Evolutionary conservation across 202 grass and related monocot genomes (phyloP), one percentile per base, ranked within the genome.

Genomic region (Schoenoplectus tabernaemontani): DNA sequence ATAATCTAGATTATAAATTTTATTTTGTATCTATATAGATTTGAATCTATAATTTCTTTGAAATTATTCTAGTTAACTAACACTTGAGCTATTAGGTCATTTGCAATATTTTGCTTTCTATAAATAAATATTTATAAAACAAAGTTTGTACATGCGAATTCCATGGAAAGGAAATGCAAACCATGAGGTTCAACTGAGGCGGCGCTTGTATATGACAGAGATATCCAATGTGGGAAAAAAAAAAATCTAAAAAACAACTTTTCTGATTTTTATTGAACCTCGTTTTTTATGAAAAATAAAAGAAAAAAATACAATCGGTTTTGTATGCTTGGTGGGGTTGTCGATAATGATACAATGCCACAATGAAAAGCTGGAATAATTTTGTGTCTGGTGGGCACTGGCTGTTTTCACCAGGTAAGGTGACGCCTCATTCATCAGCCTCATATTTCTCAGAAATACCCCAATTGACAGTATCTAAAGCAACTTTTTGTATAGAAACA

Each of bases 321-420:
- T 69, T 43, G 17, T 13, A 24, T 69, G 65, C 39, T 69, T 69
- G 39, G 65, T 63, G 59, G 59, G 38, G 65, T 66, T 66, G 63
- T 9, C 7, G 17, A 66, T 66, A 41, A 66, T 41, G 36, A 66
- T 65, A 56, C 6, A 9, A 66, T 59, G 36, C 63, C 36, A 41
- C 63, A n/a, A 2, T 66, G 0, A 66, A 66, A 66, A 20, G 36
- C 41, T 41, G 63, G 36, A 62, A 6, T 33, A 51, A 51, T 51
- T 65, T 16, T 38, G 33, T 65, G 33, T 65, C 15, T 48, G 13
- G 4, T 48, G n/a, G n/a, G n/a, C n/a, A 65, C 17, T 20, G 33
- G 7, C 3, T 63, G 59, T 32, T 61, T 12, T 62, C 4, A 62
- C n/a, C 59, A 32, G 59, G 26, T 62, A 26, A 62, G 59, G 59